Conservation (phyloP, 345 rosid genomes). For the Psidium guajava region DNA sequence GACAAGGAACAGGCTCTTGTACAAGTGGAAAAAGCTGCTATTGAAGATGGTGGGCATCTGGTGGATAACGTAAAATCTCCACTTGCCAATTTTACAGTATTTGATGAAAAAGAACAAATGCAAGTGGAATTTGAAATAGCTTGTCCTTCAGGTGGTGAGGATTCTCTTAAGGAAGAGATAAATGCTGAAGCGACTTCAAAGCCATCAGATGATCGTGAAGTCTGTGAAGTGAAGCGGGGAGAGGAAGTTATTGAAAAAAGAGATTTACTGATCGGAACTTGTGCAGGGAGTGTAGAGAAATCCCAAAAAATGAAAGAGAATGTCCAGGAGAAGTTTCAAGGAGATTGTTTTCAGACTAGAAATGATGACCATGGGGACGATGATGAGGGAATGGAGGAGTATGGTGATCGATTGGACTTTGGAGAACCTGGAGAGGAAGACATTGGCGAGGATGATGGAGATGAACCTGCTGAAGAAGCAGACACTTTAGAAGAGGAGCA, state of each 20-base stretch:
- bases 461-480: slow-evolving; percentile 10
- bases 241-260: neutral
- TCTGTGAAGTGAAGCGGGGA: neutral
- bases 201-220: neutral
- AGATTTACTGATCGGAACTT: slow-evolving; percentile 1
- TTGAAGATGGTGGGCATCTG: slow-evolving; percentile 2
- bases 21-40: slow-evolving; percentile 3
- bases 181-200: neutral
- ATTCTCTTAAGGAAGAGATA: neutral
- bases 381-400: slow-evolving; percentile 43
- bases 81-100: slow-evolving; percentile 7
- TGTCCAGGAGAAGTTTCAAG: slow-evolving; percentile 1
- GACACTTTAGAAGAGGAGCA: slow-evolving; percentile 36
- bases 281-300: slow-evolving; percentile 4
- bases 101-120: neutral
- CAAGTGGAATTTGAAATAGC: neutral
- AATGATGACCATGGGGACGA: slow-evolving; percentile 16
- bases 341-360: slow-evolving; percentile 10
- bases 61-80: slow-evolving; percentile 1
- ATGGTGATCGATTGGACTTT: slow-evolving; percentile 44
- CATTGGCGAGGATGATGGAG: slow-evolving; percentile 11
- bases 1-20: neutral
- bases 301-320: neutral
- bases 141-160: neutral
- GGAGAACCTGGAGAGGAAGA: slow-evolving; percentile 47